Evolutionary conservation across 139 green algal species (phyloP).

Genomic region (Desmodesmus armatus): DNA sequence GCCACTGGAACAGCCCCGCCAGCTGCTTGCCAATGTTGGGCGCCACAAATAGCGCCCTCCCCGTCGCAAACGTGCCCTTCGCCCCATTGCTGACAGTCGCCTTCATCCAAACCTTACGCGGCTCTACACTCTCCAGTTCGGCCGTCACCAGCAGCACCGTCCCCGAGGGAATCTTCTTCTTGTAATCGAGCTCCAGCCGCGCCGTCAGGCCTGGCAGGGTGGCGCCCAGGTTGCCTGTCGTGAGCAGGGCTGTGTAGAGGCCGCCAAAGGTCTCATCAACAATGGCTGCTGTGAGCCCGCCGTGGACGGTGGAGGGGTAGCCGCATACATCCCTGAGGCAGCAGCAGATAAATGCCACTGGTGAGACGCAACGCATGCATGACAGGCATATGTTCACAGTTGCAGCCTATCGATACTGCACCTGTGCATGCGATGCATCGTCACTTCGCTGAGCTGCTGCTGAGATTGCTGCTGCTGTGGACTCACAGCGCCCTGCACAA

Average conservation of each 20-base stretch:
- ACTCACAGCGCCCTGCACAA: too few relatives aligned
- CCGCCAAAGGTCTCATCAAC: constrained; percentile 83
- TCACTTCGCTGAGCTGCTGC: too few relatives aligned
- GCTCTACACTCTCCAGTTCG: constrained; percentile 75
- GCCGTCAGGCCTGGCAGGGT: constrained; percentile 67
- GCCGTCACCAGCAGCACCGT: constrained; percentile 71
- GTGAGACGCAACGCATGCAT: too few relatives aligned
- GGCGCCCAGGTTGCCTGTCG: constrained; percentile 59
- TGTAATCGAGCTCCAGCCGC: constrained; percentile 80
- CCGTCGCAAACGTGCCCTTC: constrained; percentile 75
- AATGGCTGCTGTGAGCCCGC: constrained; percentile 80
- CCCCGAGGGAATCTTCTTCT: constrained; percentile 65
- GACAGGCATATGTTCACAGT: too few relatives aligned
- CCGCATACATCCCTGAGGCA: constrained; percentile 63
- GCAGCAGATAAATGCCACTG: too few relatives aligned
- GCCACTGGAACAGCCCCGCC: constrained; percentile 38
- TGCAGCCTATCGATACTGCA: too few relatives aligned
- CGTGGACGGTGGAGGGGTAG: constrained; percentile 76
- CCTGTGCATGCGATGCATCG: too few relatives aligned
- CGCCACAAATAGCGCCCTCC: constrained; percentile 84
- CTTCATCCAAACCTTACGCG: constrained; percentile 86
- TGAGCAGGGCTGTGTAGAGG: constrained; percentile 60
- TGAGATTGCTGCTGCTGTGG: too few relatives aligned
- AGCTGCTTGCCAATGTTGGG: constrained; percentile 58
- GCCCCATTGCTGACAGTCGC: constrained; percentile 64